These are phyloP conservation scores for Crithidia acanthocephali DNA, from an alignment of 208 protist genomes.

Conservation along the genomic window DNA sequence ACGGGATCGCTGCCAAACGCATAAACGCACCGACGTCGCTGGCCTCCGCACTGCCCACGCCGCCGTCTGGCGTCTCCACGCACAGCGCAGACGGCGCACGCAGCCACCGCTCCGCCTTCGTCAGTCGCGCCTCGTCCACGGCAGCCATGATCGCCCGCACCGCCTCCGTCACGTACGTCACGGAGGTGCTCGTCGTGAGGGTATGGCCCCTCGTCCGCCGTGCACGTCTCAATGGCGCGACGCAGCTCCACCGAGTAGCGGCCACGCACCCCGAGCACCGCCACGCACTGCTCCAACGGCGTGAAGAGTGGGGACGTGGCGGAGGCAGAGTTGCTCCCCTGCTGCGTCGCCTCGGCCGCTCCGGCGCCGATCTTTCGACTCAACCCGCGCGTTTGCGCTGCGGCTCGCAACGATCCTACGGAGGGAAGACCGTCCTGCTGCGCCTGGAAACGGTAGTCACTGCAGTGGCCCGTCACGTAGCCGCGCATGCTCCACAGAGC, in stretches of 20 bases:
- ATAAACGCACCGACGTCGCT: constrained; percentile 38
- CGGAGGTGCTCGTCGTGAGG: constrained; percentile 58
- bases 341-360: not conserved
- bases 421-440: constrained; percentile 27
- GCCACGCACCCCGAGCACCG: constrained; percentile 71
- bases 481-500: constrained; percentile 76
- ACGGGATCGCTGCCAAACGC: constrained; percentile 25
- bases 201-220: constrained; percentile 43
- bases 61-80: not conserved
- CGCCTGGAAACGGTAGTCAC: constrained; percentile 64
- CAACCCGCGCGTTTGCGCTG: constrained; percentile 37
- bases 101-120: constrained; percentile 48
- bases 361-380: constrained; percentile 25
- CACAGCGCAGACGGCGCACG: not conserved
- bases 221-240: constrained; percentile 33
- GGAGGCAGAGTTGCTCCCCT: not conserved
- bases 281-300: constrained; percentile 73
- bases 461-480: constrained; percentile 54
- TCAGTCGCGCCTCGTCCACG: constrained; percentile 49
- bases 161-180: constrained; percentile 38
- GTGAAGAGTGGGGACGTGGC: constrained; percentile 26
- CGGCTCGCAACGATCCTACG: constrained; percentile 40
- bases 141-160: constrained; percentile 38
- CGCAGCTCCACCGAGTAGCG: constrained; percentile 66
- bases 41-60: not conserved